Conservation (phyloP, 768 basidiomycete genomes). For the Porphyrellus cyaneotinctus region DNA sequence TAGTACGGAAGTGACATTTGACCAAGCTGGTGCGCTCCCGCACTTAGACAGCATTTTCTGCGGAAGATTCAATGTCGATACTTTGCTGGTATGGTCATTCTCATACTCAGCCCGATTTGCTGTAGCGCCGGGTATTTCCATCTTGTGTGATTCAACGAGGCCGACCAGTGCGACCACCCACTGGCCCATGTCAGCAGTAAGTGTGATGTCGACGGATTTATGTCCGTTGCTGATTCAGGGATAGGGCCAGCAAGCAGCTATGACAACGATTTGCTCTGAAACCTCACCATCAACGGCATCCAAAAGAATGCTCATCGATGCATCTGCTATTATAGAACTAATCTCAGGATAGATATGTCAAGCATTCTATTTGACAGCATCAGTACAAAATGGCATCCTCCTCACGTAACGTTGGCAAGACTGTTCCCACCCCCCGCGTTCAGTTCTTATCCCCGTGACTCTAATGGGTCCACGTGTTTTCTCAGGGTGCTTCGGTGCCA, state of each 20-base stretch:
- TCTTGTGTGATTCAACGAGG: background rate
- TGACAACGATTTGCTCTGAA: background rate
- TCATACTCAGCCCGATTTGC: background rate
- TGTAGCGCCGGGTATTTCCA: background rate
- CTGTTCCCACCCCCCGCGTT: constrained; percentile 17
- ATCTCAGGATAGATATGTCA: constrained; percentile 6
- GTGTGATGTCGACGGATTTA: background rate
- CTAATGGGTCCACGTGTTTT: constrained; percentile 19
- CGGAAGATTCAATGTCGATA: background rate
- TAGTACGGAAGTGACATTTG: no score
- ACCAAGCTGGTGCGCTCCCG: background rate
- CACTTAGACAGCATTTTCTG: background rate
- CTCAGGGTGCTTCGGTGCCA: constrained; percentile 12
- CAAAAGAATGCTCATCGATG: background rate
- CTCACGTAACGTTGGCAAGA: constrained; percentile 19
- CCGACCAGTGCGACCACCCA: background rate
- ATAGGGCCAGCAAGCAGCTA: background rate
- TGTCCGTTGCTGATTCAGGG: constrained; percentile 5
- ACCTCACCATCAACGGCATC: background rate
- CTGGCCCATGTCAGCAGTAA: background rate
- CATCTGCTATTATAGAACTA: background rate
- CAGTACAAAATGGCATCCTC: no score
- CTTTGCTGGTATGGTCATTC: background rate
- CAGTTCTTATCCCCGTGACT: constrained; percentile 8
- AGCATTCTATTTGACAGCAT: constrained; percentile 13